Evolutionary conservation across 257 asterid species (phyloP).

Genomic region (Gentiana macrophylla): DNA sequence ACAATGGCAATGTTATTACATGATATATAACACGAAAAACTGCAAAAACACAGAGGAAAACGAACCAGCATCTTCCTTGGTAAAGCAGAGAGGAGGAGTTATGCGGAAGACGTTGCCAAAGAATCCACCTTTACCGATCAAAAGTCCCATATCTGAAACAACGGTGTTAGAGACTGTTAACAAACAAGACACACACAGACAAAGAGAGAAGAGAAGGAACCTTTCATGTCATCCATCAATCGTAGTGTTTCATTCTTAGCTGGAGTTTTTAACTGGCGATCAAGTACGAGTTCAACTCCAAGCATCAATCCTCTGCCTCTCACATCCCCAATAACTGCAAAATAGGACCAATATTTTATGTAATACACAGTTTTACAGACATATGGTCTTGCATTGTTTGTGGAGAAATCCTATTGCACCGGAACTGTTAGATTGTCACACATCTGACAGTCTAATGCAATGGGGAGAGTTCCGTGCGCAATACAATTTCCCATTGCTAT

Average conservation of each 20-base stretch:
- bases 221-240: constrained; percentile 76
- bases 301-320: constrained; percentile 93
- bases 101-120: constrained; percentile 79
- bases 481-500: too few relatives aligned
- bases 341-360: background rate
- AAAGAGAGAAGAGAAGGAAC: constrained; percentile 20
- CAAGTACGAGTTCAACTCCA: constrained; percentile 85
- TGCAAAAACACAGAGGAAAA: background rate
- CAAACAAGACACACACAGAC: background rate
- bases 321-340: constrained; percentile 78
- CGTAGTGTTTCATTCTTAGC: constrained; percentile 68
- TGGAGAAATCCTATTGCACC: too few relatives aligned
- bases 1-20: background rate
- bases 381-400: too few relatives aligned
- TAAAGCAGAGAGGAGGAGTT: constrained; percentile 97
- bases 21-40: background rate
- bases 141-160: constrained; percentile 67
- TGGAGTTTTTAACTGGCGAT: constrained; percentile 60
- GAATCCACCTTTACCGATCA: constrained; percentile 89
- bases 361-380: too few relatives aligned
- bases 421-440: too few relatives aligned
- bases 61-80: constrained; percentile 79
- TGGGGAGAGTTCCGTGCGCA: too few relatives aligned
- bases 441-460: too few relatives aligned
- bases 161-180: background rate